Evolutionary conservation across 331 rosid genomes (phyloP).

Genomic region (Dryas integrifolia): DNA sequence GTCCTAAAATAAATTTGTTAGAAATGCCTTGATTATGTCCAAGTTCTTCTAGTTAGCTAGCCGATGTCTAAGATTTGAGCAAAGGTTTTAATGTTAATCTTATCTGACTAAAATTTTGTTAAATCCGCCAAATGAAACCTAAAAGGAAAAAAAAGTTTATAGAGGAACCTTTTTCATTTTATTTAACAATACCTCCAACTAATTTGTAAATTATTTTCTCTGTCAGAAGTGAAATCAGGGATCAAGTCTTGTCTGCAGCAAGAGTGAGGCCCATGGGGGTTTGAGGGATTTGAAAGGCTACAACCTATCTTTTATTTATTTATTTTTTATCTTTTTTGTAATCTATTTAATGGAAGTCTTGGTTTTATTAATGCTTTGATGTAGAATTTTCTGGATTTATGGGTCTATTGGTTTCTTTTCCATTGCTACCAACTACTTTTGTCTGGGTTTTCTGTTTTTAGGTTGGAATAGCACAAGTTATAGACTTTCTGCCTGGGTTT

Average conservation of each 20-base stretch:
- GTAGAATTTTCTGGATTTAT: no score
- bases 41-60: neutral
- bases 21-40: no score
- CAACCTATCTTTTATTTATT: neutral
- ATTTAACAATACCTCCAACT: neutral
- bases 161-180: neutral
- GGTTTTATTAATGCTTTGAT: no score
- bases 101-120: neutral
- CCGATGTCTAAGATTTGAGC: neutral
- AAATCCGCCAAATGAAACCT: no score
- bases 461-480: neutral
- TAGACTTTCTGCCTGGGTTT: no score
- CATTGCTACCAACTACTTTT: neutral
- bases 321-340: neutral
- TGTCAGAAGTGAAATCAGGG: neutral
- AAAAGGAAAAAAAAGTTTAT: no score
- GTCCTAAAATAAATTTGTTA: no score
- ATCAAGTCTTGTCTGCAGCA: neutral
- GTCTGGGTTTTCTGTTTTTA: neutral
- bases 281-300: neutral
- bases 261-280: neutral
- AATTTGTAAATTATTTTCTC: neutral
- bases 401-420: neutral
- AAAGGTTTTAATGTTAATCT: neutral
- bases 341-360: neutral